Percentiles rank a stretch among this genome's conserved stretches.
Evolutionary conservation across 192 early-diverging fungal genomes (phyloP).

Genomic region (Entomortierella lignicola): DNA sequence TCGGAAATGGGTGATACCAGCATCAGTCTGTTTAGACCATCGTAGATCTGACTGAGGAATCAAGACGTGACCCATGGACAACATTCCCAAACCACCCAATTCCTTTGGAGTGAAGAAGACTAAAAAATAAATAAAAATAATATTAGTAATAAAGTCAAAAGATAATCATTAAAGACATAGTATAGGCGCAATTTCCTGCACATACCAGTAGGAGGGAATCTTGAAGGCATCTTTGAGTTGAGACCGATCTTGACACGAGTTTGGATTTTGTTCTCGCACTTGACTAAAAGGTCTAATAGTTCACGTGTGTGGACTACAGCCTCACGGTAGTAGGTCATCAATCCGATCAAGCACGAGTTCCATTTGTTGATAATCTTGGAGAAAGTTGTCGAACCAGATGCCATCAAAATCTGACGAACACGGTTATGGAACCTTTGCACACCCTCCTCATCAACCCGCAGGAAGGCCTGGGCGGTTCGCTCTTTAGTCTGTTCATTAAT

Average conservation of each 20-base stretch:
- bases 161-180: neutral
- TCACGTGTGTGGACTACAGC: slow-evolving; percentile 98
- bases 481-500: slow-evolving; percentile 98
- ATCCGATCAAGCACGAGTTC: slow-evolving; percentile 89
- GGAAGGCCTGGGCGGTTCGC: slow-evolving; percentile 95
- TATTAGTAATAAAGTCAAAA: neutral
- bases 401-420: slow-evolving; percentile 98
- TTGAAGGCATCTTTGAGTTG: slow-evolving; percentile 98
- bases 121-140: neutral
- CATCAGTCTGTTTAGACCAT: slow-evolving; percentile 97
- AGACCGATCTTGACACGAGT: slow-evolving; percentile 99
- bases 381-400: slow-evolving; percentile 96
- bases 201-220: slow-evolving; percentile 88
- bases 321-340: slow-evolving; percentile 99
- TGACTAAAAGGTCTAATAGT: slow-evolving; percentile 95
- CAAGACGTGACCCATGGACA: slow-evolving; percentile 98
- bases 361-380: slow-evolving; percentile 99
- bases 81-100: slow-evolving; percentile 97
- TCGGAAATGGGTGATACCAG: slow-evolving; percentile 97
- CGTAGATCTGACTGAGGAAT: slow-evolving; percentile 97
- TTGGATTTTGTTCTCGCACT: slow-evolving; percentile 99
- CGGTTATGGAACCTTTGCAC: slow-evolving; percentile 95
- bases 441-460: slow-evolving; percentile 96
- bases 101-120: slow-evolving; percentile 86
- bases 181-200: slow-evolving; percentile 25